These are phyloP conservation scores for Taiwanofungus camphoratus DNA, from an alignment of 1,284 basidiomycete species.

Conservation along the genomic window DNA sequence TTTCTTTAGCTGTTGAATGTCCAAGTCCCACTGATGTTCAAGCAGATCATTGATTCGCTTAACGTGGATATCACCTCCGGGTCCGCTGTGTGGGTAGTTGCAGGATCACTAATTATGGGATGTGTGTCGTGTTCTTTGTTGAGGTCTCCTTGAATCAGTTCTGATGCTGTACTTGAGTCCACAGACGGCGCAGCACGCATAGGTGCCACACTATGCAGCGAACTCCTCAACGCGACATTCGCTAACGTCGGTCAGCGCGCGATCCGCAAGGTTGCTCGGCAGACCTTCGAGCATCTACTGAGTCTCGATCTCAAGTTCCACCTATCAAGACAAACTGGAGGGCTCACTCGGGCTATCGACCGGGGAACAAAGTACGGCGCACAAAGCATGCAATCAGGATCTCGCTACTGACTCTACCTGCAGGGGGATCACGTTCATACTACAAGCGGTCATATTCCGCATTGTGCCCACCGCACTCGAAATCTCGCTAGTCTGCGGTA, in stretches of 20 bases:
- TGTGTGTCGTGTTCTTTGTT: conserved; percentile 52
- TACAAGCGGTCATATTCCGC: conserved; percentile 92
- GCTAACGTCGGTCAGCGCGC: conserved; percentile 94
- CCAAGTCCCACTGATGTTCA: conserved; percentile 96
- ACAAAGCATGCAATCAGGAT: neutral
- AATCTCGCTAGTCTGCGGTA: conserved; percentile 96
- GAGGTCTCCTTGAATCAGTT: conserved; percentile 1
- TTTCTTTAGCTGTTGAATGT: conserved; percentile 71
- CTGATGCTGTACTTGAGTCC: conserved; percentile 2
- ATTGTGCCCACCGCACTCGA: conserved; percentile 95
- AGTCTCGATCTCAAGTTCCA: conserved; percentile 92
- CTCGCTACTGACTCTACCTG: conserved; percentile 1
- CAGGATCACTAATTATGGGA: conserved; percentile 84
- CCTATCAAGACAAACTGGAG: conserved; percentile 90
- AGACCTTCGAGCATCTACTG: conserved; percentile 92
- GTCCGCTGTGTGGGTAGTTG: conserved; percentile 87
- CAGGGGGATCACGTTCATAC: conserved; percentile 94
- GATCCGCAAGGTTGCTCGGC: conserved; percentile 87
- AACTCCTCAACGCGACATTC: conserved; percentile 94
- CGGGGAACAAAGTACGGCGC: conserved; percentile 85
- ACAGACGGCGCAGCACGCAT: conserved; percentile 89
- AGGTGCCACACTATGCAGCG: conserved; percentile 85
- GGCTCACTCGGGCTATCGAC: conserved; percentile 94
- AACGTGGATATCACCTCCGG: conserved; percentile 79
- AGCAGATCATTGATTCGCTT: conserved; percentile 83